Evolutionary conservation across 768 basidiomycete species (phyloP).

Genomic region (Suillus lakei): DNA sequence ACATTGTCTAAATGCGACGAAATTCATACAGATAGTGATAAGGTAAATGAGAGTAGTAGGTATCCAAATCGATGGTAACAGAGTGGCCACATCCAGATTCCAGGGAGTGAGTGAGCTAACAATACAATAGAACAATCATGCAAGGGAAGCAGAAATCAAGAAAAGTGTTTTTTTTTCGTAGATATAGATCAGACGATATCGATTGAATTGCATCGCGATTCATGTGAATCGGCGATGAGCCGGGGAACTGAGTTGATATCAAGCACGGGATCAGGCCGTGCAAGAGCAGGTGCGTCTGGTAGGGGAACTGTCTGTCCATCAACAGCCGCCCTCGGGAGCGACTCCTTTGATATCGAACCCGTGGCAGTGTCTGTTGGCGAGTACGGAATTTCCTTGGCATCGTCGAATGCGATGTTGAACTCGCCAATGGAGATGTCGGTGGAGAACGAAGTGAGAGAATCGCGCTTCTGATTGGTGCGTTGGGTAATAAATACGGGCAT

Average conservation of each 20-base stretch:
- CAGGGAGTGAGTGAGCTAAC: slow-evolving; percentile 20
- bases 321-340: slow-evolving; percentile 28
- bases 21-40: slow-evolving; percentile 29
- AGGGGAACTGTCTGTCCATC: slow-evolving; percentile 19
- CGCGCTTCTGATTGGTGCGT: slow-evolving; percentile 49
- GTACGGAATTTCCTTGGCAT: slow-evolving; percentile 29
- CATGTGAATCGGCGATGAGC: slow-evolving; percentile 22
- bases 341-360: slow-evolving; percentile 32
- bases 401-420: slow-evolving; percentile 39
- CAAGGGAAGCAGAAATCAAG: slow-evolving; percentile 4
- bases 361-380: slow-evolving; percentile 23
- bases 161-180: not conserved
- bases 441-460: slow-evolving; percentile 53
- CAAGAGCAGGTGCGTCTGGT: slow-evolving; percentile 19
- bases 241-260: slow-evolving; percentile 24
- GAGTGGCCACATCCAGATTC: slow-evolving; percentile 6
- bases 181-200: slow-evolving; percentile 20
- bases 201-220: slow-evolving; percentile 17
- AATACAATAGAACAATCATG: slow-evolving; percentile 29
- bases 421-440: slow-evolving; percentile 48
- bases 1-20: slow-evolving; percentile 34
- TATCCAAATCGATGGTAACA: slow-evolving; percentile 18
- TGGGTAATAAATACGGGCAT: slow-evolving; percentile 53
- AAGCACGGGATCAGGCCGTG: slow-evolving; percentile 20
- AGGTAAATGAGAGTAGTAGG: slow-evolving; percentile 17